These are phyloP conservation scores for Vicia faba DNA, from an alignment of 306 rosid genomes.

Conservation along the genomic window DNA sequence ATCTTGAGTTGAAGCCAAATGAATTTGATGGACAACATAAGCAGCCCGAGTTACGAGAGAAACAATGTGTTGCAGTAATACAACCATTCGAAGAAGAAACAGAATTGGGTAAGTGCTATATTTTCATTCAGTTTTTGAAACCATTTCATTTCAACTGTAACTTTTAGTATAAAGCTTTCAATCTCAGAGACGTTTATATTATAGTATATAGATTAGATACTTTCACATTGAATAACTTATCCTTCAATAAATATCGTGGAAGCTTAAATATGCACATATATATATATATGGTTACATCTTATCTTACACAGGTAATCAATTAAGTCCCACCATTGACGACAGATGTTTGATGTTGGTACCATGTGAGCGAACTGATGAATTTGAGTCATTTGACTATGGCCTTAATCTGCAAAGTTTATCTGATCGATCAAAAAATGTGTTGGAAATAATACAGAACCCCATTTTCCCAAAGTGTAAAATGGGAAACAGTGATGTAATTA, in stretches of 20 bases:
- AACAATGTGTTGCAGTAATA: not conserved
- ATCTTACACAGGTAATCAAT: not conserved
- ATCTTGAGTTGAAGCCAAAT: constrained; percentile 40
- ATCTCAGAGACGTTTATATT: not conserved
- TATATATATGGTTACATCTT: not conserved
- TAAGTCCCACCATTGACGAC: not conserved
- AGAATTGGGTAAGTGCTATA: constrained; percentile 43
- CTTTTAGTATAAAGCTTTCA: too few species aligned
- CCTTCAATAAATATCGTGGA: not conserved
- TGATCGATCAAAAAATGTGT: constrained; percentile 1
- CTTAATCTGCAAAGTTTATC: not conserved
- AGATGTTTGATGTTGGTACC: not conserved
- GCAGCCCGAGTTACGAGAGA: not conserved
- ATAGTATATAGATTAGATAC: not conserved
- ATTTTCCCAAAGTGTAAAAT: not conserved
- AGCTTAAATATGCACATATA: not conserved
- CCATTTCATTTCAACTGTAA: constrained; percentile 4
- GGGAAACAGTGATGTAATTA: not conserved
- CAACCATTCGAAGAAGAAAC: constrained; percentile 28
- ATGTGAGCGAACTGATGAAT: not conserved
- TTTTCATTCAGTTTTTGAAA: constrained; percentile 31
- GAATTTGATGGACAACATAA: not conserved
- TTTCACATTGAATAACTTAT: not conserved
- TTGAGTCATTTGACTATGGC: not conserved
- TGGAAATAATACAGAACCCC: constrained; percentile 1